Percentiles rank a stretch among this genome's conserved stretches.
Evolutionary conservation across 768 basidiomycete species (phyloP).

Genomic region (Mycena epipterygia): DNA sequence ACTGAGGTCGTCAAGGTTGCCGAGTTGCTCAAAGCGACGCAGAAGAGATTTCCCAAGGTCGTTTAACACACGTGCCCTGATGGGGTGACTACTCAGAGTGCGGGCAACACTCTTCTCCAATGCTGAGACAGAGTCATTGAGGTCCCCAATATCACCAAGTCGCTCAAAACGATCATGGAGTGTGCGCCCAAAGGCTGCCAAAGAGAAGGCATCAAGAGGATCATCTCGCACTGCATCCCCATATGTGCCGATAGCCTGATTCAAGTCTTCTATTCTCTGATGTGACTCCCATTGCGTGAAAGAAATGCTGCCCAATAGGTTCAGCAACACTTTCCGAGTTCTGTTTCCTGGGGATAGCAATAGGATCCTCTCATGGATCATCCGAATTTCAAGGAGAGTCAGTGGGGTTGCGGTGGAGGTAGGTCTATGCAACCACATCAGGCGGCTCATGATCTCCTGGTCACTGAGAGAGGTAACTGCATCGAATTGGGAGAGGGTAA

Average conservation of each 20-base stretch:
- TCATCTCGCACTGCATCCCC: slow-evolving; percentile 7
- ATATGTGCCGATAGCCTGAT: not conserved
- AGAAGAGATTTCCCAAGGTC: not conserved
- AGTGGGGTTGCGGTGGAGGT: not conserved
- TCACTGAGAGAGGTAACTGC: not conserved
- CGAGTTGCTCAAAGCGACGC: not conserved
- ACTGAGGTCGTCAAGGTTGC: not conserved
- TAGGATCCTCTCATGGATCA: slow-evolving; percentile 9
- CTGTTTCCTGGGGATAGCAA: slow-evolving; percentile 1
- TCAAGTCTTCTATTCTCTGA: not conserved
- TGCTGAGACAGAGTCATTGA: not conserved
- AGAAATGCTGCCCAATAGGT: not conserved
- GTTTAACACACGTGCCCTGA: not conserved
- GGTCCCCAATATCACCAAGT: not conserved
- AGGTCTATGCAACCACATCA: not conserved
- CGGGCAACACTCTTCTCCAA: not conserved
- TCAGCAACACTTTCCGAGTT: not conserved
- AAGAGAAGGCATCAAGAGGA: not conserved
- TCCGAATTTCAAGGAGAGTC: not conserved
- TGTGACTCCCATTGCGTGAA: not conserved
- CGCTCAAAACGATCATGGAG: not conserved
- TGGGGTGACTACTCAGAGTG: not conserved
- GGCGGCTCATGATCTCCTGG: not conserved
- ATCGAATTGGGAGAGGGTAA: not conserved
- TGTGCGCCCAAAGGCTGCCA: not conserved